Evolutionary conservation across 2,329 filamentous ascomycete genomes (phyloP), one percentile per base, ranked within the genome.

Genomic region (Stenocarpella maydis): DNA sequence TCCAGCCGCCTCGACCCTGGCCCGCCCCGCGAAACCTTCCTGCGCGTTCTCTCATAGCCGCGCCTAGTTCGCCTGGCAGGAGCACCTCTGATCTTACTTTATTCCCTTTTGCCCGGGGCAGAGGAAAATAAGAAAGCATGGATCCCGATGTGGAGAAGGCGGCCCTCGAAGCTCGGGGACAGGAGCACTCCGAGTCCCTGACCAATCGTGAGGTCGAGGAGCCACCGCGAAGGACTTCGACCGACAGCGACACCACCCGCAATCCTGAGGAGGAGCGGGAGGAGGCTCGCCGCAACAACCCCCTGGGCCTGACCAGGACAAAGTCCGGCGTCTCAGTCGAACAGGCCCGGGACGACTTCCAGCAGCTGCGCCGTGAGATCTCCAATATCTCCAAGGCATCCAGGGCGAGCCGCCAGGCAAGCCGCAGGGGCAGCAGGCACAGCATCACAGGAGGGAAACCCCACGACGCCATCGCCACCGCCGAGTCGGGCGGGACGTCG

Each of bases 331-430:
- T 94, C 39, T 89, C 91, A 10, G 85, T 95, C 64, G 82, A 87
- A 69, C 86, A 87, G 65, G 92, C 92, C 52, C 87, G 92, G 78
- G 87, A 87, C 39, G 91, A 94, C 31, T 95, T 94, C 73, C 87
- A 86, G 0, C 85, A 92, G 72, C 83, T 95, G 17, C 90, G 87
- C 75, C 84, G 85, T 43, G 85, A 90, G 77, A 80, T 91, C 24
- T 87, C 88, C 2, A 84, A 83, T 8, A 77, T 86, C n/a, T 90
- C 87, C 8, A 84, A 84, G 37, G 82, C 82, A 0, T 89, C 86
- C 76, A 81, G 81, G 28, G 72, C 73, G 15, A 78, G 75, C 45
- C 70, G 43, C 17, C 67, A 71, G 21, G 45, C 28, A 28, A 37
- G 50, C 17, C 69, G 41, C 21, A 68, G 28, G 50, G 65, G 60